These are phyloP conservation scores for Rhodocollybia butyracea DNA, from an alignment of 768 basidiomycete species.

Conservation along the genomic window DNA sequence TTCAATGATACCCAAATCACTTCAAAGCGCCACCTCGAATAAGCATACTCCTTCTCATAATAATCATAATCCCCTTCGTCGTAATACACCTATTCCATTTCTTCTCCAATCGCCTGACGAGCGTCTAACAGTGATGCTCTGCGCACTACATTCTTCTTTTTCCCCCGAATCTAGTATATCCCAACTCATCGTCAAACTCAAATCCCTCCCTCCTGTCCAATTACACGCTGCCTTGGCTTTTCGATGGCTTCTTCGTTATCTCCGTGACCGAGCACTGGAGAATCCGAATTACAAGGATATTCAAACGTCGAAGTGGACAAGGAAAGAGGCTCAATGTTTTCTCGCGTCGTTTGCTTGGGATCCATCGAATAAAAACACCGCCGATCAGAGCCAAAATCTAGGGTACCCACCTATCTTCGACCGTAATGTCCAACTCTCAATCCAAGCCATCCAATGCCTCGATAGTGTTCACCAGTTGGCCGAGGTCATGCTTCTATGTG, in stretches of 20 bases:
- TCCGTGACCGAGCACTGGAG: constrained; percentile 51
- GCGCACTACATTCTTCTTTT: constrained; percentile 52
- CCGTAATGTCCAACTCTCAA: constrained; percentile 64
- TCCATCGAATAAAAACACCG: neutral
- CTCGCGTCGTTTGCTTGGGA: constrained; percentile 45
- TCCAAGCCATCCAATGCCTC: constrained; percentile 57
- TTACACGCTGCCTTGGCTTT: constrained; percentile 52
- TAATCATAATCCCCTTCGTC: neutral
- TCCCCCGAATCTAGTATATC: constrained; percentile 17
- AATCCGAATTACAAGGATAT: constrained; percentile 46
- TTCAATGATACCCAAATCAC: constrained; percentile 31
- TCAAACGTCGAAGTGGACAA: constrained; percentile 68
- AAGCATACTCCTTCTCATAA: neutral
- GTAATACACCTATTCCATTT: constrained; percentile 31
- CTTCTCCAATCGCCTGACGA: constrained; percentile 46
- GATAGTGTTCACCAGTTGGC: constrained; percentile 60
- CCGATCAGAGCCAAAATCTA: neutral
- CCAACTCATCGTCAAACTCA: neutral
- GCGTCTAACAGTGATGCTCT: constrained; percentile 54
- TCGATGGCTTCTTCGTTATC: constrained; percentile 56
- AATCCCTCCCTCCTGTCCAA: neutral
- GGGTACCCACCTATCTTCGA: constrained; percentile 41
- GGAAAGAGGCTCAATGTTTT: constrained; percentile 55
- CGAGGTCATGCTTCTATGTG: constrained; percentile 55
- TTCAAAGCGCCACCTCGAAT: neutral